These are phyloP conservation scores for Pseudonectria foliicola DNA, from an alignment of 2,329 filamentous ascomycete genomes.

Conservation along the genomic window DNA sequence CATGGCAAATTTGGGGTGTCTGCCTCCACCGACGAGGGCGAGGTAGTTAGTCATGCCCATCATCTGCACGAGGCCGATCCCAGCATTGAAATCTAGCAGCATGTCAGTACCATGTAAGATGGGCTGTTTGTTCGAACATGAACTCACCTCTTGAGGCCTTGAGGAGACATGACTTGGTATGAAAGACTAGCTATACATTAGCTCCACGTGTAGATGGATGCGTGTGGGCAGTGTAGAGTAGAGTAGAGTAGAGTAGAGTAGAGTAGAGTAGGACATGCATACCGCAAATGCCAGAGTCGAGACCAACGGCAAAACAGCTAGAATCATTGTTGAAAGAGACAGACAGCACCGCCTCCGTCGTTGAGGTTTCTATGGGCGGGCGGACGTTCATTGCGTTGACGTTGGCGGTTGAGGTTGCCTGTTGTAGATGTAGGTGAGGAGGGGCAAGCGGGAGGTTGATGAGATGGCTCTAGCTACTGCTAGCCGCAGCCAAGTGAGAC, in stretches of 20 bases:
- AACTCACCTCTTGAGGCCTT: conserved; percentile 46
- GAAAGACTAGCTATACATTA: conserved; percentile 50
- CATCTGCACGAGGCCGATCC: conserved; percentile 79
- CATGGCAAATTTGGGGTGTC: conserved; percentile 74
- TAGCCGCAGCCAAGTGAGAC: no score
- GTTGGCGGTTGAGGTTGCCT: conserved; percentile 4
- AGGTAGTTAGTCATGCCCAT: conserved; percentile 81
- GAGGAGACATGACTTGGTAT: conserved; percentile 63
- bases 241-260: no score
- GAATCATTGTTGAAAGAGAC: conserved; percentile 79
- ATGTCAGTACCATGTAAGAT: conserved; percentile 1
- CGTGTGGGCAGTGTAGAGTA: conserved; percentile 1
- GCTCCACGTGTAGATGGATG: conserved; percentile 6
- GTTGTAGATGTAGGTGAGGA: conserved; percentile 8
- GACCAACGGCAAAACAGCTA: conserved; percentile 78
- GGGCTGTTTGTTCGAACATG: background rate
- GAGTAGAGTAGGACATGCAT: no score
- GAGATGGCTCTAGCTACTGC: background rate
- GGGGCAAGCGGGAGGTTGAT: conserved; percentile 8
- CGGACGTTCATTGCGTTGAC: conserved; percentile 82
- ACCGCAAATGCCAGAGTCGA: conserved; percentile 83
- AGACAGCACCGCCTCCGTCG: conserved; percentile 69
- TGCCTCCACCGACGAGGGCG: conserved; percentile 82
- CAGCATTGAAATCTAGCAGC: conserved; percentile 64
- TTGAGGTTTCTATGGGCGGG: conserved; percentile 72